phyloP scores from a whole-genome alignment of 257 asterid genomes.

The Capsicum pubescens region DNA sequence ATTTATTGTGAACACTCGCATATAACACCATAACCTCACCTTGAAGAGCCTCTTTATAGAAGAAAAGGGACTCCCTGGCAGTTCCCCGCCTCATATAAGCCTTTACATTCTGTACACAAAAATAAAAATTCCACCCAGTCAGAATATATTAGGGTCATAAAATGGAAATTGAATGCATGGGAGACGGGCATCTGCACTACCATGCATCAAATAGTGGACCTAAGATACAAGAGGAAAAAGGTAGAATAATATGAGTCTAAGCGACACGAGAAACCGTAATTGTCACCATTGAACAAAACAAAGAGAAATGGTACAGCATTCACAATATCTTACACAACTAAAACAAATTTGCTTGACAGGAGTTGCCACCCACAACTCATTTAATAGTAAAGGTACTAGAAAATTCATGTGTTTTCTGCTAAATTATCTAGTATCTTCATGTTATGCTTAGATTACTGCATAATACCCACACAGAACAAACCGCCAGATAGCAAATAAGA shows the following conservation, averaged over 20 bases:
- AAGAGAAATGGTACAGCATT: conserved; percentile 7
- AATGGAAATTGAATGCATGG: conserved; percentile 12
- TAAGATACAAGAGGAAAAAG: conserved; percentile 5
- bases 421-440: neutral
- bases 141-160: neutral
- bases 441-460: conserved; percentile 1
- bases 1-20: neutral
- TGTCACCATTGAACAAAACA: conserved; percentile 2
- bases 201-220: conserved; percentile 13
- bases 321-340: neutral
- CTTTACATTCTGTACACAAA: conserved; percentile 66
- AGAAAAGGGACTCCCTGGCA: conserved; percentile 71
- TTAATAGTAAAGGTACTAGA: conserved; percentile 18
- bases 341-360: neutral
- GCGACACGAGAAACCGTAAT: neutral
- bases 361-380: neutral
- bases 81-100: conserved; percentile 86
- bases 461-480: neutral
- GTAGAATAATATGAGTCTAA: neutral
- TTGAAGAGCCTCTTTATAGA: conserved; percentile 82
- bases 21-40: conserved; percentile 48
- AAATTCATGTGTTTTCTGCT: neutral
- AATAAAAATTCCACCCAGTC: conserved; percentile 19
- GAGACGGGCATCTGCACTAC: neutral
- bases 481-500: neutral